Percentiles rank a stretch among this genome's conserved stretches.
Conservation (phyloP, 352 stramenopile genomes). For the Phytophthora constricta region DNA sequence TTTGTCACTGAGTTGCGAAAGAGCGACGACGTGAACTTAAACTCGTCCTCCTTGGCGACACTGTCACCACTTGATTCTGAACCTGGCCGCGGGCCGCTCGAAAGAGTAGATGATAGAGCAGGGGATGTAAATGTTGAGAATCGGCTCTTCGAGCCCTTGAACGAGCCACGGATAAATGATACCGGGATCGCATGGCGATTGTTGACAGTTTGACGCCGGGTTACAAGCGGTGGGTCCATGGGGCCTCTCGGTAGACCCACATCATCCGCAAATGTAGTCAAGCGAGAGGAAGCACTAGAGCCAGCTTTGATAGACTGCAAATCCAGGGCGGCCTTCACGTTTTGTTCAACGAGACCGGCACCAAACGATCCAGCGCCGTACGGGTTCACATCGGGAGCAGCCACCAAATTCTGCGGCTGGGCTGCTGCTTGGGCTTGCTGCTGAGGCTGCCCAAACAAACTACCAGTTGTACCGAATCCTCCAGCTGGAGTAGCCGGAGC, state of each 20-base stretch:
- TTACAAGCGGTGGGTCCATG: conserved; percentile 58
- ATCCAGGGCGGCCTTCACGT: conserved; percentile 67
- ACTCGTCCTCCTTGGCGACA: conserved; percentile 52
- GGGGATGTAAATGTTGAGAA: conserved; percentile 61
- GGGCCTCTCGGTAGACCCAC: conserved; percentile 72
- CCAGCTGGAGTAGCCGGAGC: conserved; percentile 36
- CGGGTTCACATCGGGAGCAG: conserved; percentile 61
- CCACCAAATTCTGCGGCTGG: conserved; percentile 59
- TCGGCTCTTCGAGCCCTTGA: conserved; percentile 75
- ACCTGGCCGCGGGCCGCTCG: conserved; percentile 21
- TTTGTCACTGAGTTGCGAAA: conserved; percentile 63
- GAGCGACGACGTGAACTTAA: conserved; percentile 70
- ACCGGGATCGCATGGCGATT: conserved; percentile 66
- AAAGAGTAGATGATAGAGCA: conserved; percentile 23
- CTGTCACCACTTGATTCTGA: conserved; percentile 23
- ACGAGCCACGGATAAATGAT: conserved; percentile 77
- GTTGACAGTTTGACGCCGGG: conserved; percentile 61
- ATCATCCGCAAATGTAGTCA: conserved; percentile 69
- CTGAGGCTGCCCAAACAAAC: conserved; percentile 43
- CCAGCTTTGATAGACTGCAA: conserved; percentile 63
- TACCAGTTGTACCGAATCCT: conserved; percentile 41
- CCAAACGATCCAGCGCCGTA: conserved; percentile 64
- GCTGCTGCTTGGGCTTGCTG: conserved; percentile 37
- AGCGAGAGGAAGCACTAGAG: conserved; percentile 54
- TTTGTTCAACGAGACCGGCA: conserved; percentile 64